These are phyloP conservation scores for Plasmodium adleri DNA, from an alignment of 169 alveolate genomes.

Conservation along the genomic window DNA sequence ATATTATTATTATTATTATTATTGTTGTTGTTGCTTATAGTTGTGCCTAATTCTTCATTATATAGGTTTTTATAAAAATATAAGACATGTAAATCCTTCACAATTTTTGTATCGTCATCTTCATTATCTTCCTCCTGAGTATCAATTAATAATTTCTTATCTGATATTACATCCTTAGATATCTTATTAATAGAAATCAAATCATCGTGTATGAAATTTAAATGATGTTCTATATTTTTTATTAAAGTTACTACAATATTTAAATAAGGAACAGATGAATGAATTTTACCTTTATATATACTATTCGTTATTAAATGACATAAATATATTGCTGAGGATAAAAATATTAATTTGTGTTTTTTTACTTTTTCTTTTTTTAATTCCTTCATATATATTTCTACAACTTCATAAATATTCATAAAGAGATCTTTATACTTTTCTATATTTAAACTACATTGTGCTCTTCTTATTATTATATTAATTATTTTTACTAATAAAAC, in stretches of 20 bases:
- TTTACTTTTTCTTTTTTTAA: slow-evolving; percentile 58
- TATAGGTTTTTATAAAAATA: slow-evolving; percentile 35
- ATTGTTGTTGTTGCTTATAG: background rate
- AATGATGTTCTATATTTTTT: slow-evolving; percentile 35
- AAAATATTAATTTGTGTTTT: slow-evolving; percentile 23
- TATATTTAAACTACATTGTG: slow-evolving; percentile 13
- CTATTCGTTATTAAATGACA: slow-evolving; percentile 41
- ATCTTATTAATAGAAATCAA: slow-evolving; percentile 10
- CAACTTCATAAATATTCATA: slow-evolving; percentile 41
- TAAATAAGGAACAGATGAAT: slow-evolving; percentile 36
- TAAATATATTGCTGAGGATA: slow-evolving; percentile 42
- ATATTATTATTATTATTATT: background rate
- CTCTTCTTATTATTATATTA: slow-evolving; percentile 48
- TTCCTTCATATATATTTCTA: slow-evolving; percentile 58
- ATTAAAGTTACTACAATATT: slow-evolving; percentile 29
- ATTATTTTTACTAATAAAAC: slow-evolving; percentile 53
- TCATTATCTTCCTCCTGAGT: slow-evolving; percentile 14
- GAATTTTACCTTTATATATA: slow-evolving; percentile 43
- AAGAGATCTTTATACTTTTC: slow-evolving; percentile 50
- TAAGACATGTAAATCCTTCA: slow-evolving; percentile 40
- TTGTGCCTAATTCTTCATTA: slow-evolving; percentile 4
- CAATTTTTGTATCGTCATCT: slow-evolving; percentile 11
- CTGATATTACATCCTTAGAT: too few relatives aligned
- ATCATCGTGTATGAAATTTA: slow-evolving; percentile 43
- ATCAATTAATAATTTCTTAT: too few relatives aligned